Evolutionary conservation across 306 rosid species (phyloP), one percentile per base, ranked within the genome.

Genomic region (Canavalia gladiata): DNA sequence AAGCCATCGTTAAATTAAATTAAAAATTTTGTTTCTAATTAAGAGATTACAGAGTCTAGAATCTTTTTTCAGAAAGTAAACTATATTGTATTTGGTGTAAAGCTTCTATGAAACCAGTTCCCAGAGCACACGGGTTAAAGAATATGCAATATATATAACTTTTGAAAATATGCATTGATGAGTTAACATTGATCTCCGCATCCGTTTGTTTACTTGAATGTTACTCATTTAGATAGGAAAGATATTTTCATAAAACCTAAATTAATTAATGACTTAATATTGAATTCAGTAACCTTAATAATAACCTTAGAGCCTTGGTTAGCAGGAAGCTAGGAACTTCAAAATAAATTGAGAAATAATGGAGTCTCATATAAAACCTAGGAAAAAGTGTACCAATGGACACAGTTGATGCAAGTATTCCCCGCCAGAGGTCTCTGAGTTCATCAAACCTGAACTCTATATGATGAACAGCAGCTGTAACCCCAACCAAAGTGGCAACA

Each of bases 391-490:
- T 92, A 96, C 98, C 99, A 45, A 96, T 86, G 77, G 96, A 84
- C 74, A 68, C 76, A 55, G 92, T 86, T 50, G 97, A 88, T 67
- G 91, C 86, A 72, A 93, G 88, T 86, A 95, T 88, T 85, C 99
- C 99, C 66, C 89, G 90, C 98, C 98, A 93, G 56, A 95, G 94
- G 81, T 95, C 97, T 85, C 84, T 93, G 73, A 93, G 92, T 83
- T 95, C 99, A 58, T 95, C 98, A 80, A 95, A 95, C 85, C 98
- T 88, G 90, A 95, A 93, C 77, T 95, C 98, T 83, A 95, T 84
- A 84, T 96, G 98, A 81, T 82, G 90, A 84, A 96, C 84, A 73
- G 97, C 93, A 81, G 88, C 83, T 3, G 98, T 88, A 81, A 89
- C 89, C 49, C 86, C 96, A 86, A 95, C 84, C 89, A 95, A 86